Evolutionary conservation across 495 filamentous ascomycete genomes (phyloP).

Genomic region (Penicillium ochrochloron): DNA sequence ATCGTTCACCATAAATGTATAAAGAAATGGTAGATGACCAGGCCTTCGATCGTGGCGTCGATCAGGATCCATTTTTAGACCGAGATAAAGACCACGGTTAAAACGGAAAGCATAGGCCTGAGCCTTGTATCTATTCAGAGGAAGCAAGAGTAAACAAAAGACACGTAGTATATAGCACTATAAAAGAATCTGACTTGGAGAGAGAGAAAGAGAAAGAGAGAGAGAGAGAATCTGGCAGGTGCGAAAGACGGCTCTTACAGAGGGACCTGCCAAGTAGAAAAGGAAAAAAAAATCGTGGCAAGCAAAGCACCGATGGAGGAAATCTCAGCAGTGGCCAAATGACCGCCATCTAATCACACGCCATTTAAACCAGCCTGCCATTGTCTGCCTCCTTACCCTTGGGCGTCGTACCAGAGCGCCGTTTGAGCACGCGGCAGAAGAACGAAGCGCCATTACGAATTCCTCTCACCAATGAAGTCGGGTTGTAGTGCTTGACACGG

Average conservation of each 20-base stretch:
- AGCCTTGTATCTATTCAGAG: too few relatives aligned
- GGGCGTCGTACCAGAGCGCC: conserved; percentile 57
- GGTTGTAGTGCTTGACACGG: conserved; percentile 54
- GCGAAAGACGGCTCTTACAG: neutral
- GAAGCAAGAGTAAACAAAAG: too few relatives aligned
- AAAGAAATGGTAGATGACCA: too few relatives aligned
- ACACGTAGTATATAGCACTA: neutral
- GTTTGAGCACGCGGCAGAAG: conserved; percentile 46
- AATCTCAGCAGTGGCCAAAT: neutral
- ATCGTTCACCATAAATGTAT: too few relatives aligned
- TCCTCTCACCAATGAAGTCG: conserved; percentile 41
- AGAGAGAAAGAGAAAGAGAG: neutral
- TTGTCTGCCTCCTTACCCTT: conserved; percentile 62
- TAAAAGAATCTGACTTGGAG: neutral
- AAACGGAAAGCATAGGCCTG: too few relatives aligned
- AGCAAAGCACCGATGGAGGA: neutral
- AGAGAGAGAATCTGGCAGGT: neutral
- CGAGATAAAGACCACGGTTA: too few relatives aligned
- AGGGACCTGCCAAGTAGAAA: neutral
- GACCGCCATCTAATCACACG: neutral
- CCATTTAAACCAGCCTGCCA: conserved; percentile 36
- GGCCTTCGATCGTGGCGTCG: too few relatives aligned
- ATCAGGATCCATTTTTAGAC: too few relatives aligned
- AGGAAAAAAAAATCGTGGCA: neutral
- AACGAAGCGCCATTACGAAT: conserved; percentile 34